These are phyloP conservation scores for Penicillium taxi DNA, from an alignment of 495 filamentous ascomycete species.

Conservation along the genomic window DNA sequence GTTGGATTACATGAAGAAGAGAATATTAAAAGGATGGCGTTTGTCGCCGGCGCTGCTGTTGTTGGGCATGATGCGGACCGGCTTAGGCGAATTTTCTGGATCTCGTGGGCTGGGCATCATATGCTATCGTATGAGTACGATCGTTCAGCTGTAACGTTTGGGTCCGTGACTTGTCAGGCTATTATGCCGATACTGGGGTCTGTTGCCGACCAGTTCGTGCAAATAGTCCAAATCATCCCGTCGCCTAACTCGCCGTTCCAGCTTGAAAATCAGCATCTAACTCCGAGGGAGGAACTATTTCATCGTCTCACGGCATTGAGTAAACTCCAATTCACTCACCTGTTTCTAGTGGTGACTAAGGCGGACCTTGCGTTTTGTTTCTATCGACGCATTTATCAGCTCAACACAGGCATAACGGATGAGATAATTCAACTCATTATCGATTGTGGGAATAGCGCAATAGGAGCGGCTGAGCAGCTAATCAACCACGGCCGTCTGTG, in stretches of 20 bases:
- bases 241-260: slow-evolving; percentile 22
- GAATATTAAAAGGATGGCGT: slow-evolving; percentile 23
- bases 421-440: slow-evolving; percentile 17
- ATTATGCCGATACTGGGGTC: slow-evolving; percentile 14
- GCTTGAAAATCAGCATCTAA: slow-evolving; percentile 10
- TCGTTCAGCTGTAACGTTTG: slow-evolving; percentile 19
- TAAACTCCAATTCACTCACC: slow-evolving; percentile 14
- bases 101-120: slow-evolving; percentile 26
- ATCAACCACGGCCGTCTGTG: slow-evolving; percentile 23
- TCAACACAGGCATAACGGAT: slow-evolving; percentile 18
- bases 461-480: slow-evolving; percentile 19
- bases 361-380: slow-evolving; percentile 27
- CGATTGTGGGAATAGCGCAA: slow-evolving; percentile 18
- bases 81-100: slow-evolving; percentile 27
- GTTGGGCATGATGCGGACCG: slow-evolving; percentile 24
- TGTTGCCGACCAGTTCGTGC: slow-evolving; percentile 24
- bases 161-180: slow-evolving; percentile 20
- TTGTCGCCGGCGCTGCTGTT: slow-evolving; percentile 11
- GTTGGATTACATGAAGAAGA: slow-evolving; percentile 25
- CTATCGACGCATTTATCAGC: slow-evolving; percentile 27
- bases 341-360: slow-evolving; percentile 25
- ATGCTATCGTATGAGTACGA: slow-evolving; percentile 30
- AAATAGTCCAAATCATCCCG: slow-evolving; percentile 24
- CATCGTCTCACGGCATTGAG: slow-evolving; percentile 15
- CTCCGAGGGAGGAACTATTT: slow-evolving; percentile 17